Conservation (phyloP, 176 grass and related monocot genomes). For the Typha latifolia region DNA sequence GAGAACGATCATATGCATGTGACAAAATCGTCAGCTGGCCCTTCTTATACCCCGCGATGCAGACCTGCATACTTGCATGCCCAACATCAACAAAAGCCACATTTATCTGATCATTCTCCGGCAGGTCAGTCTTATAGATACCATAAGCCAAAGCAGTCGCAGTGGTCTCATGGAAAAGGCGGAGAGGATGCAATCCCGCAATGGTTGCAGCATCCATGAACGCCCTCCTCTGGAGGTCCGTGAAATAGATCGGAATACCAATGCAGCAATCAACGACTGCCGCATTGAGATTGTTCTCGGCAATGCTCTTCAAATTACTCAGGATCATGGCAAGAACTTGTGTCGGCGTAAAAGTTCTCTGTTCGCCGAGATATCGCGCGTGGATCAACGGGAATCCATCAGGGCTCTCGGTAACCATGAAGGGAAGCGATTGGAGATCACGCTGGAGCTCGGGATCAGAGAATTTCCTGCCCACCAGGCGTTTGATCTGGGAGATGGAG, state of each 20-base stretch:
- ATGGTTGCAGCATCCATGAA: constrained; percentile 72
- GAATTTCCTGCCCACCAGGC: constrained; percentile 58
- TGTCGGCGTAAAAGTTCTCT: constrained; percentile 52
- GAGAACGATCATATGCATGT: constrained; percentile 63
- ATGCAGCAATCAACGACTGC: constrained; percentile 80
- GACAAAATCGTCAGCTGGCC: constrained; percentile 79
- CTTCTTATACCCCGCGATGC: constrained; percentile 68
- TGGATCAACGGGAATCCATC: constrained; percentile 76
- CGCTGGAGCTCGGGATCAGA: constrained; percentile 65
- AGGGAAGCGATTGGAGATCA: constrained; percentile 52
- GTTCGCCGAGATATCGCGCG: constrained; percentile 46
- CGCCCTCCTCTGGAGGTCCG: constrained; percentile 67
- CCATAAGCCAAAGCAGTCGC: constrained; percentile 82
- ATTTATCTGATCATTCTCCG: constrained; percentile 64
- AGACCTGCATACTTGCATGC: constrained; percentile 82
- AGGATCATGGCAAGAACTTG: constrained; percentile 86
- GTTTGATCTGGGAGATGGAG: constrained; percentile 85
- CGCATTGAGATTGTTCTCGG: constrained; percentile 63
- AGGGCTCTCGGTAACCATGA: constrained; percentile 41
- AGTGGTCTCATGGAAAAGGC: constrained; percentile 80
- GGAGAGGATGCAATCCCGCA: constrained; percentile 56
- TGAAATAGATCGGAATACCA: constrained; percentile 79
- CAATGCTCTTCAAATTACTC: constrained; percentile 64
- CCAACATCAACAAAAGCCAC: constrained; percentile 86
- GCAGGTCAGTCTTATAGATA: constrained; percentile 82